phyloP scores from a whole-genome alignment of 495 filamentous ascomycete species.

The Annulohypoxylon bovei region DNA sequence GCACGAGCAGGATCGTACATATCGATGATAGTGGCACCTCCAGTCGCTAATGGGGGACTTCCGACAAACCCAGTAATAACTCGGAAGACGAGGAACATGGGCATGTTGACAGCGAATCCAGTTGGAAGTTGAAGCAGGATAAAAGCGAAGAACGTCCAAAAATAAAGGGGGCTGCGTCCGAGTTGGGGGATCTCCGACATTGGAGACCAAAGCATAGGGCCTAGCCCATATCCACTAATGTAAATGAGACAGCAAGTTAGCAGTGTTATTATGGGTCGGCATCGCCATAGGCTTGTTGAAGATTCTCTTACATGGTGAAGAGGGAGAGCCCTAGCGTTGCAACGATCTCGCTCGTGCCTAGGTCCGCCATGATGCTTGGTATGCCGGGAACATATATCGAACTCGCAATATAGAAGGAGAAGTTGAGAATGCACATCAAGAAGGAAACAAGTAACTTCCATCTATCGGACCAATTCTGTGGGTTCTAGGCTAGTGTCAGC shows the following conservation, averaged over 20 bases:
- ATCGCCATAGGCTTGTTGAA: neutral
- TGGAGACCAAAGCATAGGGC: constrained; percentile 48
- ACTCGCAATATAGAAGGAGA: constrained; percentile 43
- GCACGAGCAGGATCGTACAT: constrained; percentile 23
- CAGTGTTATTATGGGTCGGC: neutral
- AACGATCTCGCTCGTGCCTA: constrained; percentile 55
- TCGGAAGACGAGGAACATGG: constrained; percentile 45
- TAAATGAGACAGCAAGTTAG: neutral
- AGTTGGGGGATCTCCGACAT: constrained; percentile 46
- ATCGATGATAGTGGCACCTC: constrained; percentile 40
- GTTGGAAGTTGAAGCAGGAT: constrained; percentile 40
- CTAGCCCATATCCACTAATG: constrained; percentile 43
- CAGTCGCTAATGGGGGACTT: constrained; percentile 37
- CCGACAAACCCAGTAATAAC: constrained; percentile 41
- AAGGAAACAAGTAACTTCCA: constrained; percentile 28
- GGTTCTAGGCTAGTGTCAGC: constrained; percentile 27
- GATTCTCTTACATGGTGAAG: constrained; percentile 52
- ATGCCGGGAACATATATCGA: constrained; percentile 58
- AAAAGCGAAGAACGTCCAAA: constrained; percentile 46
- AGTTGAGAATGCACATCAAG: constrained; percentile 44
- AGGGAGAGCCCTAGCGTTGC: constrained; percentile 59
- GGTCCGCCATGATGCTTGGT: constrained; percentile 50
- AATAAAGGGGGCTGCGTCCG: constrained; percentile 39
- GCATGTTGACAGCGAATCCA: constrained; percentile 39
- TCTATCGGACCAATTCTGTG: constrained; percentile 38